A percentile compares a stretch with the other conserved stretches of the same genome.
Conservation (phyloP, 129 eudicot species). For the Pittosporum tobira region DNA sequence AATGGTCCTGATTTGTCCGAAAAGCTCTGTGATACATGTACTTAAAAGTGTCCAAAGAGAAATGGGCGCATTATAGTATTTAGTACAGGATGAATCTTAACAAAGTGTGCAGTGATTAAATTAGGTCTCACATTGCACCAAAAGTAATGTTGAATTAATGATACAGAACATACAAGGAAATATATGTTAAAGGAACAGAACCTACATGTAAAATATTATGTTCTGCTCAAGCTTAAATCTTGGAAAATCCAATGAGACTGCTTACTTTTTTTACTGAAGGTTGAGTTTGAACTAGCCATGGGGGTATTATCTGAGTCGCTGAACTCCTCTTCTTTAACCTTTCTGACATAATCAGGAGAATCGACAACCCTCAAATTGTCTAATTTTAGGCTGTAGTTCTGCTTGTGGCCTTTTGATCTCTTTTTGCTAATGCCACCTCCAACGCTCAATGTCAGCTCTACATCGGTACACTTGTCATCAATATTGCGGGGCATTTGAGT, state of each 20-base stretch:
- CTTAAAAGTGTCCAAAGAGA: too few relatives aligned
- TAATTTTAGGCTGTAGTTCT: not conserved
- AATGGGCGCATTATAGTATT: too few relatives aligned
- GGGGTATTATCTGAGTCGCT: conserved; percentile 8
- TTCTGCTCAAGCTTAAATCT: conserved; percentile 12
- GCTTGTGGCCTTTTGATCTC: conserved; percentile 3
- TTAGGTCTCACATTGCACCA: too few relatives aligned
- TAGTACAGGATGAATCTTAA: too few relatives aligned
- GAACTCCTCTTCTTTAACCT: not conserved
- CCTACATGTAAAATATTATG: not conserved
- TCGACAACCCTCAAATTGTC: not conserved
- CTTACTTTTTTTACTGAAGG: not conserved
- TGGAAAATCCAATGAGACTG: conserved; percentile 5
- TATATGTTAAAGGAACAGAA: too few relatives aligned
- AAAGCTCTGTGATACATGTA: too few relatives aligned
- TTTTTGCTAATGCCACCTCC: conserved; percentile 24
- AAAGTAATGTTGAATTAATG: too few relatives aligned
- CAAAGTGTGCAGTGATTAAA: too few relatives aligned
- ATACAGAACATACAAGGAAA: too few relatives aligned
- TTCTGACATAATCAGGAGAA: not conserved
- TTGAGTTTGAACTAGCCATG: conserved; percentile 1
- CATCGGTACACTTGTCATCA: conserved; percentile 23
- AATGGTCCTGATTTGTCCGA: too few relatives aligned
- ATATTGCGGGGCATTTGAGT: not conserved
- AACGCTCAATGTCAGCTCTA: conserved; percentile 54